Evolutionary conservation across 805 yeast genomes (phyloP).

Genomic region (Myxozyma lipomycoides): DNA sequence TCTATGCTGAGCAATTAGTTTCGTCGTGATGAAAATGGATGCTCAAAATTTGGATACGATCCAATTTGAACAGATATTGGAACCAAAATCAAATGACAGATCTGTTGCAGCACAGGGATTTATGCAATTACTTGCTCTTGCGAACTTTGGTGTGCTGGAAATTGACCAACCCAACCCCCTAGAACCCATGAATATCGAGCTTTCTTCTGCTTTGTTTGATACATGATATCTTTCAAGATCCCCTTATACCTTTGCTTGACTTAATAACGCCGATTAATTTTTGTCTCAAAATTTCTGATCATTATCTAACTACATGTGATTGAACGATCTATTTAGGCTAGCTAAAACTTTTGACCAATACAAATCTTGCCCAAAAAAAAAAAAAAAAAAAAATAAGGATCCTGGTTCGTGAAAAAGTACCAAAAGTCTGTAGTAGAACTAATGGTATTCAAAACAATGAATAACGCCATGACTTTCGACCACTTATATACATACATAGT

Average conservation of each 20-base stretch:
- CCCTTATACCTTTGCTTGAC: background rate
- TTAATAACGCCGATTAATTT: too few relatives aligned
- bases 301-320: too few relatives aligned
- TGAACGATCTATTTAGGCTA: too few relatives aligned
- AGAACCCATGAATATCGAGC: slow-evolving; percentile 1
- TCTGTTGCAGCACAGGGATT: slow-evolving; percentile 19
- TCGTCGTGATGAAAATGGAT: slow-evolving; percentile 11
- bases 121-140: slow-evolving; percentile 13
- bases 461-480: background rate
- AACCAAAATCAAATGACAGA: slow-evolving; percentile 2
- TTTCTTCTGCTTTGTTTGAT: background rate
- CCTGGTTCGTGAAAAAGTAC: background rate
- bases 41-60: background rate
- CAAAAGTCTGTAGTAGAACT: too few relatives aligned
- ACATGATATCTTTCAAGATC: background rate
- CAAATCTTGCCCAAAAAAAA: background rate
- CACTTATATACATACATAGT: background rate
- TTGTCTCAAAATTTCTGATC: too few relatives aligned
- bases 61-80: slow-evolving; percentile 8
- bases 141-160: slow-evolving; percentile 8
- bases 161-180: slow-evolving; percentile 6
- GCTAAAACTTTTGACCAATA: too few relatives aligned
- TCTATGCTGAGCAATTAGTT: slow-evolving; percentile 2
- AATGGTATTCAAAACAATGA: background rate
- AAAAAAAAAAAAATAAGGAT: background rate